These are phyloP conservation scores for Dalbergia cultrata DNA, from an alignment of 306 rosid species.

Conservation along the genomic window DNA sequence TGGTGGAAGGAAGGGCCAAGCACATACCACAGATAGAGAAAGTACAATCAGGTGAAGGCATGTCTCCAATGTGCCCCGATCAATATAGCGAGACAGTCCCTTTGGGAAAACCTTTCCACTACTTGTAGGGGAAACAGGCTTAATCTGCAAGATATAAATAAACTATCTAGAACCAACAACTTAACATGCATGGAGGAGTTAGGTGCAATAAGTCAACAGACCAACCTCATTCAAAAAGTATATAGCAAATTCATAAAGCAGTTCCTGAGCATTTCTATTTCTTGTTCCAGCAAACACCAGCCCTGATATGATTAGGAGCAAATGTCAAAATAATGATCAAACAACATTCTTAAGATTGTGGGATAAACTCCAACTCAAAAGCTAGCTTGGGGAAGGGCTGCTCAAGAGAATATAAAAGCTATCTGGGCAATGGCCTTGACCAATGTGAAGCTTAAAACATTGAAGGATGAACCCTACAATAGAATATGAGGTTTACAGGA, in stretches of 20 bases:
- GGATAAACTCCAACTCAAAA: too few species aligned
- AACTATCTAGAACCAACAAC: slow-evolving; percentile 29
- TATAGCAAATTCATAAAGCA: slow-evolving; percentile 81
- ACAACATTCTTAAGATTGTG: background rate
- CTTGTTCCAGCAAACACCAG: slow-evolving; percentile 93
- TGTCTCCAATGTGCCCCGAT: slow-evolving; percentile 90
- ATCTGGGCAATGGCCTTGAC: too few species aligned
- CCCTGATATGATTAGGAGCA: slow-evolving; percentile 60
- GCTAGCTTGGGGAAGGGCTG: too few species aligned
- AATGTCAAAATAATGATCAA: slow-evolving; percentile 41
- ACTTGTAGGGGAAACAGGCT: slow-evolving; percentile 72
- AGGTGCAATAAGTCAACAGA: slow-evolving; percentile 36
- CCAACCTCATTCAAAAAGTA: slow-evolving; percentile 93
- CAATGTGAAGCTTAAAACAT: too few species aligned
- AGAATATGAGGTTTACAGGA: too few species aligned
- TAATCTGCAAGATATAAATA: slow-evolving; percentile 64
- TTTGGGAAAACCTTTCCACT: slow-evolving; percentile 74
- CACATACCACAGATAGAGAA: slow-evolving; percentile 87
- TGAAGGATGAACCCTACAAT: too few species aligned
- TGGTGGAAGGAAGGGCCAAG: slow-evolving; percentile 30
- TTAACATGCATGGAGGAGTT: slow-evolving; percentile 39
- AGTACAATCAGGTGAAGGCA: slow-evolving; percentile 94
- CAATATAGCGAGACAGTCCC: slow-evolving; percentile 87
- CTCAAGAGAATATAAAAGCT: too few species aligned
- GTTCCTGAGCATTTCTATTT: slow-evolving; percentile 83